phyloP scores from a whole-genome alignment of 192 early-diverging fungal genomes.

The Chytriomyces confervae region DNA sequence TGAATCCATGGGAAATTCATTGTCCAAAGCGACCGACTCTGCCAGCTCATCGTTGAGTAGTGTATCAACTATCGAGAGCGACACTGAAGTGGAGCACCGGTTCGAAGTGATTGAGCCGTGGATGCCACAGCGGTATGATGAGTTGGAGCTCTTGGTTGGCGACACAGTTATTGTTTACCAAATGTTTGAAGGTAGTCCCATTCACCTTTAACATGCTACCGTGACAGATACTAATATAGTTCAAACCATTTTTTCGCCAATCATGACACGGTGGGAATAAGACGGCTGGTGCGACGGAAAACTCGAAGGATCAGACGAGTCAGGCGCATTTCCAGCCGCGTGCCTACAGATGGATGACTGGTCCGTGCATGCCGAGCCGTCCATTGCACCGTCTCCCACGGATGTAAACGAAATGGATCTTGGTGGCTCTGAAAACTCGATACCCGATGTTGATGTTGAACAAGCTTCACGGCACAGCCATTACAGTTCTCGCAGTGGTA shows the following conservation, averaged over 20 bases:
- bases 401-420: not conserved
- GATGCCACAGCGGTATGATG: conserved; percentile 33
- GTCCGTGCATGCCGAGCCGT: not conserved
- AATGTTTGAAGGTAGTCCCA: conserved; percentile 6
- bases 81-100: not conserved
- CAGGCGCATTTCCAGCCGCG: conserved; percentile 24
- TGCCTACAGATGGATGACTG: conserved; percentile 1
- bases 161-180: conserved; percentile 29
- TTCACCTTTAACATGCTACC: too few species aligned
- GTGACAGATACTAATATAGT: too few species aligned
- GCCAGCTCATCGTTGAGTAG: not conserved
- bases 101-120: conserved; percentile 30
- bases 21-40: conserved; percentile 4
- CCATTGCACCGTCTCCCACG: not conserved
- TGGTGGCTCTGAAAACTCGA: not conserved
- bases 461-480: not conserved
- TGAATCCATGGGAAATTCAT: not conserved
- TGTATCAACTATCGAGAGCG: not conserved
- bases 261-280: not conserved
- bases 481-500: not conserved
- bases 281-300: conserved; percentile 30
- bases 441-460: not conserved
- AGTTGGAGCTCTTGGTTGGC: conserved; percentile 24
- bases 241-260: not conserved
- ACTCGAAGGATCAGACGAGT: conserved; percentile 19